Evolutionary conservation across 2,329 filamentous ascomycete genomes (phyloP).

Genomic region (Calonectria crousiana): DNA sequence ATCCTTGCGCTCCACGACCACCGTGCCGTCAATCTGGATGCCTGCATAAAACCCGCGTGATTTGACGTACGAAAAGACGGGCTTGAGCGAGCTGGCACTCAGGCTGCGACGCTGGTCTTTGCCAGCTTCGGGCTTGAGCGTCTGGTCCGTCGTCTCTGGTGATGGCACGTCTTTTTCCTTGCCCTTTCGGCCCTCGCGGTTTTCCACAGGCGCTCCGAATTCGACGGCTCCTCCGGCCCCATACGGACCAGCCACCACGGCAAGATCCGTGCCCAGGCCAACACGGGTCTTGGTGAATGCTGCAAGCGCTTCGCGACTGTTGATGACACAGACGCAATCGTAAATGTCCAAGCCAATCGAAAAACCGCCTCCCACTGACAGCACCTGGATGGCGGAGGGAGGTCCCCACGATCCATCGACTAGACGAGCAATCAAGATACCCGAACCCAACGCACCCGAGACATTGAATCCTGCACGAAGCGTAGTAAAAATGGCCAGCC

Average conservation of each 20-base stretch:
- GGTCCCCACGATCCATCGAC: slow-evolving; percentile 80
- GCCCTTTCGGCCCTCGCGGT: slow-evolving; percentile 50
- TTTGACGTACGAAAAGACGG: slow-evolving; percentile 81
- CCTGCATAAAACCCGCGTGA: slow-evolving; percentile 90
- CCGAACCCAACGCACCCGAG: slow-evolving; percentile 75
- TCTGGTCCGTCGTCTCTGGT: slow-evolving; percentile 26
- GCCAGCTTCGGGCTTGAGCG: slow-evolving; percentile 43
- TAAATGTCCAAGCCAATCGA: slow-evolving; percentile 88
- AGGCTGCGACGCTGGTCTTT: slow-evolving; percentile 47
- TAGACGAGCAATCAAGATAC: slow-evolving; percentile 72
- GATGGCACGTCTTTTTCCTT: slow-evolving; percentile 55
- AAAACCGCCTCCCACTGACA: slow-evolving; percentile 84
- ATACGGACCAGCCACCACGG: slow-evolving; percentile 76
- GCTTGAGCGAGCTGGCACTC: slow-evolving; percentile 48
- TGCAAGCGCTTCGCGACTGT: slow-evolving; percentile 79
- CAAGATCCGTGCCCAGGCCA: slow-evolving; percentile 83
- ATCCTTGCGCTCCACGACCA: slow-evolving; percentile 87
- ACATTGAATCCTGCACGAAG: slow-evolving; percentile 76
- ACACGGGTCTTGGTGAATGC: slow-evolving; percentile 82
- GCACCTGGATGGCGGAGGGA: slow-evolving; percentile 84
- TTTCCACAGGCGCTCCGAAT: slow-evolving; percentile 53
- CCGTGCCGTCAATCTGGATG: slow-evolving; percentile 87
- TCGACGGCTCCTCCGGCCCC: slow-evolving; percentile 82
- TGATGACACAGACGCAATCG: slow-evolving; percentile 90
- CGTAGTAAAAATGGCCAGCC: slow-evolving; percentile 79